A percentile compares a stretch with the other conserved stretches of the same genome.
Evolutionary conservation across 2,329 filamentous ascomycete species (phyloP).

Genomic region (Salinomyces thailandicus): DNA sequence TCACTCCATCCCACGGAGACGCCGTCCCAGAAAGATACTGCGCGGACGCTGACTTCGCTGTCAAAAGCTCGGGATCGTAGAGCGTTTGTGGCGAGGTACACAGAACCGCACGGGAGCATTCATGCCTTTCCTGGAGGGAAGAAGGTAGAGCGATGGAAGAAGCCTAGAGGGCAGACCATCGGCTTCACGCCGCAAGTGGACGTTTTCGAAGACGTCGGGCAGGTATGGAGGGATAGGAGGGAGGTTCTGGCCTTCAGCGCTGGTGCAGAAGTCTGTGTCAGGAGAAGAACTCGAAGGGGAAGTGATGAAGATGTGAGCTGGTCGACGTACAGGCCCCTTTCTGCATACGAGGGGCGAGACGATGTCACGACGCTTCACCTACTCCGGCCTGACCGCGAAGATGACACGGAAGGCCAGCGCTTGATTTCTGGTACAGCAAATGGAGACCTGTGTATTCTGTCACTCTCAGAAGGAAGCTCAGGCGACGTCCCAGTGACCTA

Average conservation of each 20-base stretch:
- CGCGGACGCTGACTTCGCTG: conserved; percentile 45
- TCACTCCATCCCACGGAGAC: conserved; percentile 17
- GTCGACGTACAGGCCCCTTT: conserved; percentile 43
- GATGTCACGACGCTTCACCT: conserved; percentile 50
- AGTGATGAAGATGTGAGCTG: conserved; percentile 28
- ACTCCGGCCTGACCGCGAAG: conserved; percentile 29
- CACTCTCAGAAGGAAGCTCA: conserved; percentile 12
- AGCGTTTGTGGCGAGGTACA: conserved; percentile 45
- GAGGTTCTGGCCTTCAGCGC: conserved; percentile 52
- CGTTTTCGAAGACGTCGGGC: conserved; percentile 19
- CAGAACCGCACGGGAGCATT: conserved; percentile 34
- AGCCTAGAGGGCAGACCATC: conserved; percentile 41
- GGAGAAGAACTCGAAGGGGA: conserved; percentile 29
- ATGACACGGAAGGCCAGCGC: conserved; percentile 23
- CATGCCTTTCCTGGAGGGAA: conserved; percentile 20
- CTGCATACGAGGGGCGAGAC: conserved; percentile 43
- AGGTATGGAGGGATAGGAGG: conserved; percentile 38
- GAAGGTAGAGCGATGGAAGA: conserved; percentile 29
- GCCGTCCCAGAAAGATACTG: conserved; percentile 40
- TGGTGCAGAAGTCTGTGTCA: conserved; percentile 45
- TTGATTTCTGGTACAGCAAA: conserved; percentile 48
- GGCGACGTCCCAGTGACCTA: conserved; percentile 25
- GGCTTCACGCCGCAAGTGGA: conserved; percentile 44
- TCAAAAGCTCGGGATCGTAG: conserved; percentile 48
- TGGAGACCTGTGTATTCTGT: conserved; percentile 38